phyloP scores from a whole-genome alignment of 2,329 filamentous ascomycete genomes.

The Ceratocystis destructans region DNA sequence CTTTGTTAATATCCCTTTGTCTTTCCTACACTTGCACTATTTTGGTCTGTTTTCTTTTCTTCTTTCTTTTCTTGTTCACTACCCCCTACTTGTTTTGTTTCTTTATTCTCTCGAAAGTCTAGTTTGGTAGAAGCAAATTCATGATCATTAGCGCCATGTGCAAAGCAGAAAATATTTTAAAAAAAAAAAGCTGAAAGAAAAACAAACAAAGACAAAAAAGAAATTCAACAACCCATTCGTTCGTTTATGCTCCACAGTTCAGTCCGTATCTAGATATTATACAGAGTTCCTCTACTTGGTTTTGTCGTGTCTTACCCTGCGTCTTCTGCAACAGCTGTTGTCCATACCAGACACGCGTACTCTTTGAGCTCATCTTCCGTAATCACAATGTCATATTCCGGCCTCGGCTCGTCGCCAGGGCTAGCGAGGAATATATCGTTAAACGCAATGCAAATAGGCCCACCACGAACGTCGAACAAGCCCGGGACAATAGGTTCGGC shows the following conservation, averaged over 20 bases:
- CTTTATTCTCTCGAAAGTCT: constrained; percentile 2
- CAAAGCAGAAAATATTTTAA: constrained; percentile 5
- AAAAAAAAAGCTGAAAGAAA: constrained; percentile 7
- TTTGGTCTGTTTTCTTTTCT: neutral
- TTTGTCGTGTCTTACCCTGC: neutral
- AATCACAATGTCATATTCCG: constrained; percentile 13
- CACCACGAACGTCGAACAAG: constrained; percentile 19
- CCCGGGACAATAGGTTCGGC: constrained; percentile 19
- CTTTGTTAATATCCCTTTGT: neutral
- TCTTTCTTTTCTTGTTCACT: neutral
- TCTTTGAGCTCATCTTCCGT: constrained; percentile 15
- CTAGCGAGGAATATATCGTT: constrained; percentile 14
- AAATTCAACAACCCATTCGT: neutral
- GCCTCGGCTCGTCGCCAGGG: neutral
- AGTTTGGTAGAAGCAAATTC: neutral
- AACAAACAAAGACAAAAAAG: neutral
- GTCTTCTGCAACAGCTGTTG: constrained; percentile 9
- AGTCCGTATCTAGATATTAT: neutral
- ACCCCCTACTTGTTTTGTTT: neutral
- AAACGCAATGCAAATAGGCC: constrained; percentile 6
- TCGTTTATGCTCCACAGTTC: neutral
- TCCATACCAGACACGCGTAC: constrained; percentile 13
- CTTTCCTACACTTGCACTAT: neutral
- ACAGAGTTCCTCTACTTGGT: neutral
- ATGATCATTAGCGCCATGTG: neutral